Percentiles rank a stretch among this genome's conserved stretches.
phyloP scores from a whole-genome alignment of 1,284 basidiomycete genomes.

The Malassezia slooffiae region DNA sequence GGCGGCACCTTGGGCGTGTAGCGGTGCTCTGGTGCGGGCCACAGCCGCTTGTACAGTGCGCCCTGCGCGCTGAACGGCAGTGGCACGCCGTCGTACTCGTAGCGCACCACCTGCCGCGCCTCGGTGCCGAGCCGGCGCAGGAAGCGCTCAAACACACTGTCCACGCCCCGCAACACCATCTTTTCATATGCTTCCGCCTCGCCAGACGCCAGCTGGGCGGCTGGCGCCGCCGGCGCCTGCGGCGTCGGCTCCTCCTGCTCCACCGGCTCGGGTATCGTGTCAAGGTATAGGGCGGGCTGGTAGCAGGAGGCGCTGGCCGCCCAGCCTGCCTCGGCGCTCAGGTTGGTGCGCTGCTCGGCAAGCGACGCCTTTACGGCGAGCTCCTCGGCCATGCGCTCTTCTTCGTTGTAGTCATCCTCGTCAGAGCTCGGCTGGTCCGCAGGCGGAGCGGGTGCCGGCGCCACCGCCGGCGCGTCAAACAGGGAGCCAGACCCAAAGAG shows the following conservation, averaged over 20 bases:
- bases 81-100: constrained; percentile 37
- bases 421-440: background rate
- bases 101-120: constrained; percentile 38
- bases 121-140: constrained; percentile 29
- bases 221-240: background rate
- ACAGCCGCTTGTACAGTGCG: constrained; percentile 25
- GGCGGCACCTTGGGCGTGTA: constrained; percentile 17
- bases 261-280: constrained; percentile 36
- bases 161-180: constrained; percentile 33
- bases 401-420: constrained; percentile 23
- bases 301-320: constrained; percentile 21
- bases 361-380: constrained; percentile 39
- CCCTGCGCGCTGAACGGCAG: constrained; percentile 33
- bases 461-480: constrained; percentile 15
- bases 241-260: constrained; percentile 1
- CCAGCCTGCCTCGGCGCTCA: constrained; percentile 22
- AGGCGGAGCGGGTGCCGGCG: constrained; percentile 3
- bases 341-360: constrained; percentile 9
- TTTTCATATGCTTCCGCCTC: constrained; percentile 37
- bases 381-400: constrained; percentile 37
- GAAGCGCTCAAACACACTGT: constrained; percentile 40
- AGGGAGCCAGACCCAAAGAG: constrained; percentile 29
- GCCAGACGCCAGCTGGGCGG: constrained; percentile 7
- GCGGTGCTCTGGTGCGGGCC: constrained; percentile 21
- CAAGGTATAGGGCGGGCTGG: constrained; percentile 29